Base-by-base conservation (phyloP, 805 yeast species). In the Saturnispora saitoi region DNA sequence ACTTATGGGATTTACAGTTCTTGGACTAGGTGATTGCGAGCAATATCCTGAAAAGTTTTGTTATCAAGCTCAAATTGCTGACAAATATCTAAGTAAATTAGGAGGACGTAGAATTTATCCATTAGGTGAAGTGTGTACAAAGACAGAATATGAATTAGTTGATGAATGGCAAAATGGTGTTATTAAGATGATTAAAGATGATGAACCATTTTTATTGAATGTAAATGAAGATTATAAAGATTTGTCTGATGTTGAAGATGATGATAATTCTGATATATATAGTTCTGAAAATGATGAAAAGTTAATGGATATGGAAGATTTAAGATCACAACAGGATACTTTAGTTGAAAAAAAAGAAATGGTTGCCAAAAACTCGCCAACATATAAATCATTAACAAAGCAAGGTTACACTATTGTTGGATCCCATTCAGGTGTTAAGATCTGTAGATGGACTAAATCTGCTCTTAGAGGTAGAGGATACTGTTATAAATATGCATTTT, bases 381-480 rank as follows among this genome's bases (percentile, higher is more conserved):
- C 97, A 0, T 89, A 71, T 65, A 86, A 85, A 53, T 81, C 93
- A 7, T 71, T 89, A 47, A 90, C 96, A 0, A 89, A 89, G 58
- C 97, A 89, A 67, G 97, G 97, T 1, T 89, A 89, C 58, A 85
- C 95, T 0, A 80, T 89, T 53, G 95, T 89, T 37, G 97, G 97
- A 4, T 81, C 95, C 0, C 97, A 89, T 58, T 87, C 96, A 0
- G 97, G 97, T 32, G 97, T 89, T 42, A 89, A 89, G 62, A 86
- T 90, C 28, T 89, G 97, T 60, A 78, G 97, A 59, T 89, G 97
- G 97, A 90, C 97, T 0, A 90, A 90, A 61, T 84, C 93, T 50
- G 97, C 96, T 1, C 71, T 89, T 58, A 76, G 97, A 56, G 96
- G 96, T 28, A 77, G 96, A 57, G 97, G 97, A 2, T 87, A 95